Percentiles rank a stretch among this genome's conserved stretches.
These are phyloP conservation scores for Davidsoniella eucalypti DNA, from an alignment of 2,329 filamentous ascomycete genomes.

Conservation along the genomic window DNA sequence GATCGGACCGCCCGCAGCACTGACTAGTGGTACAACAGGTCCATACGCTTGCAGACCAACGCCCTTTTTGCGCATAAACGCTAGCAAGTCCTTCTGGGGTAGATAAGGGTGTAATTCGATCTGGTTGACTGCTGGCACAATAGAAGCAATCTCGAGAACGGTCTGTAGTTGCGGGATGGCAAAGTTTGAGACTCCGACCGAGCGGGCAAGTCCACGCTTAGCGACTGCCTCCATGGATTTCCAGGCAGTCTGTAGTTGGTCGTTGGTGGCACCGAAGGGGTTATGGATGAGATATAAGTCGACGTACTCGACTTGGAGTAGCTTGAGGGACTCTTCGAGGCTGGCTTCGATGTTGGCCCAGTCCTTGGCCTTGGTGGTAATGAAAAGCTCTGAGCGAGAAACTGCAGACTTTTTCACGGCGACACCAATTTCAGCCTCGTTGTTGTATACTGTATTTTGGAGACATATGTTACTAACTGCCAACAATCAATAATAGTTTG, in stretches of 20 bases:
- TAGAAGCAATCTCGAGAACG: constrained; percentile 31
- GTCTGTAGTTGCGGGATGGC: constrained; percentile 25
- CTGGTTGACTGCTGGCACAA: constrained; percentile 48
- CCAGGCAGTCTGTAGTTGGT: constrained; percentile 16
- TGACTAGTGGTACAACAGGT: constrained; percentile 20
- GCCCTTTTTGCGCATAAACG: constrained; percentile 38
- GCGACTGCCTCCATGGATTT: constrained; percentile 25
- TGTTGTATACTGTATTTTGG: constrained; percentile 22
- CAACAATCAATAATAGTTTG: too few relatives aligned
- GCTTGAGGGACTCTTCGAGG: constrained; percentile 30
- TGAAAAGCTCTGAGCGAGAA: constrained; percentile 26
- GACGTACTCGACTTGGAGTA: constrained; percentile 34
- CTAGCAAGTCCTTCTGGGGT: constrained; percentile 40
- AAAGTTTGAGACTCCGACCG: constrained; percentile 37
- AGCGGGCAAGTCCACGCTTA: constrained; percentile 23
- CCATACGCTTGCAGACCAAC: constrained; percentile 50
- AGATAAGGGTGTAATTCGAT: constrained; percentile 55
- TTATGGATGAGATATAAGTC: constrained; percentile 37
- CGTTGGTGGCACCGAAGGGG: constrained; percentile 16
- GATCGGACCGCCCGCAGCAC: not conserved
- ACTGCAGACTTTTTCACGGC: constrained; percentile 26
- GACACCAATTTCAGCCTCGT: constrained; percentile 26
- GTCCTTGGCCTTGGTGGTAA: constrained; percentile 40
- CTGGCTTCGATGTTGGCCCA: constrained; percentile 27
- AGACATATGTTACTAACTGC: not conserved